Conservation (phyloP, 495 filamentous ascomycete genomes). For the Xylaria venustula region DNA sequence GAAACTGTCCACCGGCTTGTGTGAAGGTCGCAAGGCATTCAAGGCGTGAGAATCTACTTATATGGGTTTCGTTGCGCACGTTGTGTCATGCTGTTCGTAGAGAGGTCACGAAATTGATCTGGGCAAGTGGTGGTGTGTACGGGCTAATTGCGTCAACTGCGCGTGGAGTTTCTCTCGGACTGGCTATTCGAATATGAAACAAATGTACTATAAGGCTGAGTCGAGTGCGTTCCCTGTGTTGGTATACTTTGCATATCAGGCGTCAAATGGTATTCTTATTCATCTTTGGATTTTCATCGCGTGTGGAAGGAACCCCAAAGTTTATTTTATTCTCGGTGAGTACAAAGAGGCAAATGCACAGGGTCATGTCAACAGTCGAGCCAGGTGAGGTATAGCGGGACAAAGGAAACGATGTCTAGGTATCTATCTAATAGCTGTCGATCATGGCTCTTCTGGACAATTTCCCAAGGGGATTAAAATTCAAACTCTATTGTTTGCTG, state of each 20-base stretch:
- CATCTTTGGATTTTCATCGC: not conserved
- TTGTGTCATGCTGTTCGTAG: too few relatives aligned
- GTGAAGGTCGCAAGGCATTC: conserved; percentile 62
- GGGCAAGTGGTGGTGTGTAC: too few relatives aligned
- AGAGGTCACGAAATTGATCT: too few relatives aligned
- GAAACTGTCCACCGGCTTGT: conserved; percentile 75
- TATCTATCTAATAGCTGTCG: not conserved
- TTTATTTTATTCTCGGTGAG: not conserved
- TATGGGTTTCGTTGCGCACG: not conserved
- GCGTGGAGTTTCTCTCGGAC: not conserved
- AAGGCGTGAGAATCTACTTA: conserved; percentile 16
- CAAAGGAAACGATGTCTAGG: too few relatives aligned
- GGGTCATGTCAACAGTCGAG: too few relatives aligned
- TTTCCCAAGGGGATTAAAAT: not conserved
- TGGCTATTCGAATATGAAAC: not conserved
- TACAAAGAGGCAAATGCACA: too few relatives aligned
- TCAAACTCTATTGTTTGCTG: not conserved
- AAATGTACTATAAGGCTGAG: not conserved
- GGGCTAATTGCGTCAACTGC: not conserved
- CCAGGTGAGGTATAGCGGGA: too few relatives aligned
- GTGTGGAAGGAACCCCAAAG: not conserved
- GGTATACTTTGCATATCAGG: conserved; percentile 24
- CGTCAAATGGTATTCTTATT: conserved; percentile 18
- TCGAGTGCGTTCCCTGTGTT: not conserved
- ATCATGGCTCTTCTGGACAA: conserved; percentile 1